These are phyloP conservation scores for Cadophora sp. DNA, from an alignment of 2,329 filamentous ascomycete genomes.

Conservation along the genomic window DNA sequence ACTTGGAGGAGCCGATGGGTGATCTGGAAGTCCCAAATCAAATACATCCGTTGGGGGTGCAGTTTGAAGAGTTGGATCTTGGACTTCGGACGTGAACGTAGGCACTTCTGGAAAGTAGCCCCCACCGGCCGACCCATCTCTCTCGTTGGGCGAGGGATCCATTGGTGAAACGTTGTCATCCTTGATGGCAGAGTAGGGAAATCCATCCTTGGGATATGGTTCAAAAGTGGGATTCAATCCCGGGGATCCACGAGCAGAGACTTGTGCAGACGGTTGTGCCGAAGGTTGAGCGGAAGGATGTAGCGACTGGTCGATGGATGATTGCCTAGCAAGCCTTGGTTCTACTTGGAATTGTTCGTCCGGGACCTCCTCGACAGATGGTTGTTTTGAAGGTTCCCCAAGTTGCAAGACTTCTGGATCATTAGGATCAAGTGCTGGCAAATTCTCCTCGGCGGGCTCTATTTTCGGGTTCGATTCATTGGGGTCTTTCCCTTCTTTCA, in stretches of 20 bases:
- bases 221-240: conserved; percentile 43
- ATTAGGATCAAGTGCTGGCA: conserved; percentile 62
- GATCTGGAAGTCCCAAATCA: conserved; percentile 40
- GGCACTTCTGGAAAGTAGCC: conserved; percentile 64
- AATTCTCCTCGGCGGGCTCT: conserved; percentile 55
- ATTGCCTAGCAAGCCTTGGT: conserved; percentile 52
- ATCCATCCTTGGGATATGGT: conserved; percentile 43
- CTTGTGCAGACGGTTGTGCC: conserved; percentile 30
- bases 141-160: conserved; percentile 51
- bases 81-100: conserved; percentile 42
- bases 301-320: conserved; percentile 56
- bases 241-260: conserved; percentile 41
- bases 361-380: conserved; percentile 62
- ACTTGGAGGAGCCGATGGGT: conserved; percentile 38
- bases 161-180: conserved; percentile 58
- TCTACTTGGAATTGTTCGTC: conserved; percentile 61
- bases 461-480: conserved; percentile 85
- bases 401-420: conserved; percentile 70
- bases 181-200: conserved; percentile 44
- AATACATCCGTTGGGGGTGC: conserved; percentile 36
- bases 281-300: conserved; percentile 49
- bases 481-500: conserved; percentile 89
- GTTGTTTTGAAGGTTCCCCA: conserved; percentile 51
- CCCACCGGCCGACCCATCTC: conserved; percentile 58
- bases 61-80: conserved; percentile 39